These are phyloP conservation scores for Tricholoma hemisulphureum DNA, from an alignment of 768 basidiomycete genomes.

Conservation along the genomic window DNA sequence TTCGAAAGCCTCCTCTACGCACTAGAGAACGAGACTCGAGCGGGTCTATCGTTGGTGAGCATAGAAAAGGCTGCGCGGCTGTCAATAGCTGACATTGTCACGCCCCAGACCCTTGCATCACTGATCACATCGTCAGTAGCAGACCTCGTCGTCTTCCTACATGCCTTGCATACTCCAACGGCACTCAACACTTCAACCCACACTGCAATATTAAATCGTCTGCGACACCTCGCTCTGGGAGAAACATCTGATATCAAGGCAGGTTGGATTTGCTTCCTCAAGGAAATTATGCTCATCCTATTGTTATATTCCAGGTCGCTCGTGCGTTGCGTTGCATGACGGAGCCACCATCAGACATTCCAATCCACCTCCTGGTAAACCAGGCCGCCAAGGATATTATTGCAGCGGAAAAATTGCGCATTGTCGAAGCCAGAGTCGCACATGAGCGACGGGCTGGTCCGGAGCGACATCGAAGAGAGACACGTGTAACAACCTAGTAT, in stretches of 20 bases:
- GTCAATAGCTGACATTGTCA: neutral
- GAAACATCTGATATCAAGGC: conserved; percentile 56
- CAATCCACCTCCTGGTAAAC: conserved; percentile 47
- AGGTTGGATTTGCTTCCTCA: conserved; percentile 4
- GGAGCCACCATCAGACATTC: conserved; percentile 48
- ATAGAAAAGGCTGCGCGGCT: neutral
- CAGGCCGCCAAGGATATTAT: conserved; percentile 63
- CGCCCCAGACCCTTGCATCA: conserved; percentile 51
- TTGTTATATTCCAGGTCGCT: conserved; percentile 41
- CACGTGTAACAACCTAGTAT: conserved; percentile 11
- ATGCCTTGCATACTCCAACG: conserved; percentile 51
- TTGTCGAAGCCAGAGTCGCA: conserved; percentile 40
- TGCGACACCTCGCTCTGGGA: conserved; percentile 45
- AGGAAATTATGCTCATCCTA: conserved; percentile 4
- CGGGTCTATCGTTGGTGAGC: conserved; percentile 41
- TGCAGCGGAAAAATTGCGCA: conserved; percentile 68
- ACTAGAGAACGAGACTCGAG: conserved; percentile 47
- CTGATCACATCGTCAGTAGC: conserved; percentile 60
- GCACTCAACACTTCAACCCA: conserved; percentile 54
- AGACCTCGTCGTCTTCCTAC: conserved; percentile 63
- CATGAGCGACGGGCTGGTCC: conserved; percentile 27
- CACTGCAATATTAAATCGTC: conserved; percentile 46
- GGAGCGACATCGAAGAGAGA: conserved; percentile 25
- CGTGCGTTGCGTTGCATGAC: conserved; percentile 52
- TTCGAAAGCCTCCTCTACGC: conserved; percentile 54